phyloP scores from a whole-genome alignment of 805 yeast genomes.

The Wickerhamiella shivajii region DNA sequence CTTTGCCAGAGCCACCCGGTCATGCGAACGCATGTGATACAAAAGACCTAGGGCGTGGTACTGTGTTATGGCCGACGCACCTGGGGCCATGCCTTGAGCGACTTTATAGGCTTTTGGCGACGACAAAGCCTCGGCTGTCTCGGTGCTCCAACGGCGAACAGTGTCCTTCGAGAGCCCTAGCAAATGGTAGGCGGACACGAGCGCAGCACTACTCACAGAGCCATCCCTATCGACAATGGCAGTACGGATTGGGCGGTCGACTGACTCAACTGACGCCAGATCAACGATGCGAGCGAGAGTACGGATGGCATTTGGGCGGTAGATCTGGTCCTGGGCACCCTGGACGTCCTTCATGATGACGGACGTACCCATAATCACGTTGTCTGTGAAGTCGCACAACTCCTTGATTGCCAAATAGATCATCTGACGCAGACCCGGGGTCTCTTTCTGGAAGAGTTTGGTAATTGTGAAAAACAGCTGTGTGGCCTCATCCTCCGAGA shows the following conservation, averaged over 20 bases:
- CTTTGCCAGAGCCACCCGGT: constrained; percentile 85
- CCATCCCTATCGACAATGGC: constrained; percentile 88
- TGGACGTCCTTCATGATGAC: constrained; percentile 97
- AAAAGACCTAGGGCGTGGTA: constrained; percentile 90
- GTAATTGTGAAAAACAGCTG: constrained; percentile 86
- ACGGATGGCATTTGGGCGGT: constrained; percentile 90
- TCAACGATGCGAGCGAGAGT: constrained; percentile 83
- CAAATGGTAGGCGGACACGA: constrained; percentile 79
- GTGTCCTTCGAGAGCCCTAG: constrained; percentile 83
- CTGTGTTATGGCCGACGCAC: constrained; percentile 64
- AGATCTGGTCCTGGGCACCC: constrained; percentile 58
- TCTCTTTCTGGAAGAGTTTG: constrained; percentile 86
- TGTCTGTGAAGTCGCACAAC: constrained; percentile 68
- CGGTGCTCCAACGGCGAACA: constrained; percentile 86
- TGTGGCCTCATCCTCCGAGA: constrained; percentile 82
- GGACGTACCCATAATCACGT: constrained; percentile 93
- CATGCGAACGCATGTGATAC: constrained; percentile 77
- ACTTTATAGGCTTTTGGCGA: constrained; percentile 32
- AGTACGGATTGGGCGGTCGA: constrained; percentile 83
- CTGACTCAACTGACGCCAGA: constrained; percentile 69
- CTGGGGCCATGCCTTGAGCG: constrained; percentile 19
- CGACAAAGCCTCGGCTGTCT: constrained; percentile 78
- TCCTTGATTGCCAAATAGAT: constrained; percentile 92
- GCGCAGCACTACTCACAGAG: constrained; percentile 81
- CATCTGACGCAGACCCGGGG: constrained; percentile 73